Base-by-base conservation (phyloP, 768 basidiomycete genomes). In the Dendrothele bispora region DNA sequence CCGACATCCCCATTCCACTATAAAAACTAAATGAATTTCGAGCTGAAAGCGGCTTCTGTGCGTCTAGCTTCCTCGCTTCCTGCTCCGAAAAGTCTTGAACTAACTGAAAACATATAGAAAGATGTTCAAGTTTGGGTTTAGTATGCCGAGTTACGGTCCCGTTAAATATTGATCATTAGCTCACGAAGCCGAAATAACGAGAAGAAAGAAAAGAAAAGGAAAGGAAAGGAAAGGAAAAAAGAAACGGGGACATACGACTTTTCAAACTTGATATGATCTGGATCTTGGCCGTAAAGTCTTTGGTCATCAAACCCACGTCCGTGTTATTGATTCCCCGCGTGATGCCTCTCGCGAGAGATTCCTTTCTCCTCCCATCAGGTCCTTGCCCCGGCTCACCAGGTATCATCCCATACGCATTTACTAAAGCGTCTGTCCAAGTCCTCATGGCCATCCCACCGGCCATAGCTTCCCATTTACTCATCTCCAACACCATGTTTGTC, bases 401-500 rank as follows among this genome's bases (percentile, higher is more conserved):
- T 39, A 61, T 64, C 51, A 60, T 66, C n/a, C 52, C 60, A 50
- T 76, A 68, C 8, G 70, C 74, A 26, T 72, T 70, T 7, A 70
- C 63, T n/a, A 81, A 63, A 1, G 63, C 57, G 43, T 81, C 77
- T 4, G 71, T 70, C 79, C 78, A 80, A 8, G 76, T 79, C 28
- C 75, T 69, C 70, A 79, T 75, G 32, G 78, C 72, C 77, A 79
- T 78, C 24, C 68, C 77, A 5, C 75, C 75, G 7, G 73, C 72
- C 46, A 41, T 17, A 24, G 39, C 26, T 44, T 79, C 76, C 77
- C 77, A 78, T 59, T 70, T 74, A 59, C 77, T 79, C 64, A 78
- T 70, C 59, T 78, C 77, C 51, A 80, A 57, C 18, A 76, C 64
- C 76, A 78, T 74, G 53, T 79, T 77, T 48, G 79, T 78, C 35